These are phyloP conservation scores for Erucastrum elatum DNA, from an alignment of 345 rosid species.

Conservation along the genomic window DNA sequence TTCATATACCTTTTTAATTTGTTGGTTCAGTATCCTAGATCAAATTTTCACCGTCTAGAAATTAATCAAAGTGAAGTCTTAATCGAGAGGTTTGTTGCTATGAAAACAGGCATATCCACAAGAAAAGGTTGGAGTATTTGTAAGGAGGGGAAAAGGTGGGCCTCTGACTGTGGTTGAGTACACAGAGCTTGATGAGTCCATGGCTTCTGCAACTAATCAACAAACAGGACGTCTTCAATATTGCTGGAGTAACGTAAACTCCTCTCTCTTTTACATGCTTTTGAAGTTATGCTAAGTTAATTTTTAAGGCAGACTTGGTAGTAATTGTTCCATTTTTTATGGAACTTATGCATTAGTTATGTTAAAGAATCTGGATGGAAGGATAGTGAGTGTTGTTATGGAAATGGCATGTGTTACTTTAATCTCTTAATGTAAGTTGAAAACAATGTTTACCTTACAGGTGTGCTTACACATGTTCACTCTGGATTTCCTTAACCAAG, in stretches of 20 bases:
- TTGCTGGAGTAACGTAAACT: conserved; percentile 96
- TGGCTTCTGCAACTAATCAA: conserved; percentile 90
- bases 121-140: conserved; percentile 98
- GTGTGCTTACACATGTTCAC: conserved; percentile 98
- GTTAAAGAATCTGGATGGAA: neutral
- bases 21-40: neutral
- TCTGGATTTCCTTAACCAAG: conserved; percentile 96
- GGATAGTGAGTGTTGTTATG: neutral
- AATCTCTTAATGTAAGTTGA: conserved; percentile 5
- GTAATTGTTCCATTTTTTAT: neutral
- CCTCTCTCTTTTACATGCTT: conserved; percentile 2
- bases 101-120: conserved; percentile 84
- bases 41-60: neutral
- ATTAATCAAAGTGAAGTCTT: neutral
- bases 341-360: neutral
- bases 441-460: conserved; percentile 45
- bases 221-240: conserved; percentile 92
- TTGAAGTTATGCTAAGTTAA: neutral
- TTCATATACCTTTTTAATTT: neutral
- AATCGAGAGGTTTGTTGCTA: conserved; percentile 10
- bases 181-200: conserved; percentile 79
- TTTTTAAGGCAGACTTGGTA: neutral
- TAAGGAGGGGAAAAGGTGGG: conserved; percentile 96
- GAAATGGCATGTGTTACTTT: neutral
- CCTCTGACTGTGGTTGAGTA: conserved; percentile 96